These are phyloP conservation scores for Aspergillus tanneri DNA, from an alignment of 2,329 filamentous ascomycete genomes.

Conservation along the genomic window DNA sequence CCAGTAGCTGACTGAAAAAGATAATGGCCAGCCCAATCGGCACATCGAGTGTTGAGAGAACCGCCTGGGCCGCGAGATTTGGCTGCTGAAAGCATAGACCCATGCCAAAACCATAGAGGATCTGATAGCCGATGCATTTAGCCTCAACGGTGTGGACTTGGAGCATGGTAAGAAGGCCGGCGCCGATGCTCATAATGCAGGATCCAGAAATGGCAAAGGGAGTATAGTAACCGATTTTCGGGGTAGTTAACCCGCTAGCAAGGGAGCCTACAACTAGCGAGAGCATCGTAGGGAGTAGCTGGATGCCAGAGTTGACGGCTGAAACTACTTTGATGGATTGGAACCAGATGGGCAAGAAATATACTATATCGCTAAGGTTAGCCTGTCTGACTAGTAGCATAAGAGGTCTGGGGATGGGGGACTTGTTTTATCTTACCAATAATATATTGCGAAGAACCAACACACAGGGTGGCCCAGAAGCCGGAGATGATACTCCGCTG, in stretches of 20 bases:
- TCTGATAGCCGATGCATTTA: slow-evolving; percentile 43
- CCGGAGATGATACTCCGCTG: slow-evolving; percentile 17
- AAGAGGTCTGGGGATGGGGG: not conserved
- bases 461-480: slow-evolving; percentile 9
- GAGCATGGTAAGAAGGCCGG: slow-evolving; percentile 37
- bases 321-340: slow-evolving; percentile 37
- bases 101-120: slow-evolving; percentile 36
- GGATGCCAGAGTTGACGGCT: slow-evolving; percentile 36
- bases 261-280: slow-evolving; percentile 30
- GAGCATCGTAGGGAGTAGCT: slow-evolving; percentile 35
- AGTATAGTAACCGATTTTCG: slow-evolving; percentile 37
- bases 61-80: slow-evolving; percentile 36
- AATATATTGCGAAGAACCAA: slow-evolving; percentile 8
- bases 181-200: slow-evolving; percentile 34
- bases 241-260: slow-evolving; percentile 30
- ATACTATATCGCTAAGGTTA: slow-evolving; percentile 9
- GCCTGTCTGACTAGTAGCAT: not conserved
- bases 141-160: slow-evolving; percentile 28
- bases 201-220: slow-evolving; percentile 37
- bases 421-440: not conserved
- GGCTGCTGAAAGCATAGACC: slow-evolving; percentile 38
- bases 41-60: slow-evolving; percentile 32
- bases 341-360: slow-evolving; percentile 43
- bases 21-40: slow-evolving; percentile 35
- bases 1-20: slow-evolving; percentile 37